Conservation (phyloP, 352 stramenopile species). For the Pythium diclinum region DNA sequence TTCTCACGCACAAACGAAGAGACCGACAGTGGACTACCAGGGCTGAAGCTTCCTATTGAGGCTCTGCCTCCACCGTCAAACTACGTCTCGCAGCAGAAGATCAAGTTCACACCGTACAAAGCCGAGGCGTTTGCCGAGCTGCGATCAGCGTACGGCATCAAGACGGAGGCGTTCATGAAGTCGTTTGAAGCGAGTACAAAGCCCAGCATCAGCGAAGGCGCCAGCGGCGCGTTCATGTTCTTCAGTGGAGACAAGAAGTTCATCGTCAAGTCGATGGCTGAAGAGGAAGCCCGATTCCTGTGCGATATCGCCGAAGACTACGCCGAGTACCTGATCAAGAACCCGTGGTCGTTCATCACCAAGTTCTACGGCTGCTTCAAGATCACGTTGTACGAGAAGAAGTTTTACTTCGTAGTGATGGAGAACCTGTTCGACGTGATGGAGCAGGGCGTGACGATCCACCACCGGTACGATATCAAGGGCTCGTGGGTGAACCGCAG, state of each 20-base stretch:
- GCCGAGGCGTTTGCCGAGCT: slow-evolving; percentile 74
- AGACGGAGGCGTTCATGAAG: slow-evolving; percentile 53
- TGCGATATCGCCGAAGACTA: slow-evolving; percentile 85
- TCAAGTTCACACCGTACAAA: slow-evolving; percentile 75
- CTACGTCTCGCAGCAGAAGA: slow-evolving; percentile 35
- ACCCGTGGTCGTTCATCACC: slow-evolving; percentile 76
- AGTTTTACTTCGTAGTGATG: slow-evolving; percentile 93
- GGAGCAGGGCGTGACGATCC: slow-evolving; percentile 63
- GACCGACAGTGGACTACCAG: slow-evolving; percentile 9
- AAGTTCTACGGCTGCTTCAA: slow-evolving; percentile 90
- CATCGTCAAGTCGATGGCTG: slow-evolving; percentile 90
- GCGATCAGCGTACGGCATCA: slow-evolving; percentile 65
- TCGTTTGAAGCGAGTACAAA: slow-evolving; percentile 85
- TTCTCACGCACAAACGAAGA: slow-evolving; percentile 19
- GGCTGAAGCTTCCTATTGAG: slow-evolving; percentile 15
- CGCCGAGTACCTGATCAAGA: slow-evolving; percentile 74
- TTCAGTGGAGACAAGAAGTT: slow-evolving; percentile 89
- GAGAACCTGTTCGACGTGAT: slow-evolving; percentile 87
- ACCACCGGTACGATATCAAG: slow-evolving; percentile 90
- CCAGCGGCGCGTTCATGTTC: slow-evolving; percentile 90
- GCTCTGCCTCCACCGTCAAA: slow-evolving; percentile 1
- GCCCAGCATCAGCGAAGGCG: slow-evolving; percentile 88
- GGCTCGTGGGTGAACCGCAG: slow-evolving; percentile 89
- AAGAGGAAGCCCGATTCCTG: slow-evolving; percentile 78
- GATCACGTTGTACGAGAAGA: slow-evolving; percentile 88